Percentiles rank a stretch among this genome's conserved stretches.
phyloP scores from a whole-genome alignment of 2,329 filamentous ascomycete species.

The Ramularia endophylla region DNA sequence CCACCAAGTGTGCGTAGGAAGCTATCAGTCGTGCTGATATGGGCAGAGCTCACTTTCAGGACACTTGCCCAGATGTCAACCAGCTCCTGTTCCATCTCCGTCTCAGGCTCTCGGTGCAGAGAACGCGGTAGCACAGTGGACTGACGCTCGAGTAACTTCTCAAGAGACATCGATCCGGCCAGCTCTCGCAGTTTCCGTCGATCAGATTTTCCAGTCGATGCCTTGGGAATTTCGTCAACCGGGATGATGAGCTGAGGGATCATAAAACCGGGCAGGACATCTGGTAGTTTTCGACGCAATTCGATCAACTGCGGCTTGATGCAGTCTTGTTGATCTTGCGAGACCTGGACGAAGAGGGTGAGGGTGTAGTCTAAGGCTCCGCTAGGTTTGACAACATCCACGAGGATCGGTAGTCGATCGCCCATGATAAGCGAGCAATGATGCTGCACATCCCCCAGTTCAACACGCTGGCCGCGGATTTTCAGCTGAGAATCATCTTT shows the following conservation, averaged over 20 bases:
- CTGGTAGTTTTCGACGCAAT: too few species aligned
- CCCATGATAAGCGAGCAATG: conserved; percentile 5
- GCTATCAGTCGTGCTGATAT: conserved; percentile 26
- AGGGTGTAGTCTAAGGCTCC: too few species aligned
- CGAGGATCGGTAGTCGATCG: neutral
- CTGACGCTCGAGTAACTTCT: conserved; percentile 5
- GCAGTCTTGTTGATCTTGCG: too few species aligned
- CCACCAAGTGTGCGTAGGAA: conserved; percentile 44
- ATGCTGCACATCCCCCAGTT: conserved; percentile 49
- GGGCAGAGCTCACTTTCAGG: conserved; percentile 18
- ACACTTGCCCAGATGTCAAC: conserved; percentile 33
- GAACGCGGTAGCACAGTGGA: conserved; percentile 2
- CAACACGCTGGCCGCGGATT: conserved; percentile 59
- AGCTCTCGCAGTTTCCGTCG: conserved; percentile 3
- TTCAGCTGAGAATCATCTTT: conserved; percentile 57
- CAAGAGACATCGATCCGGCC: conserved; percentile 2
- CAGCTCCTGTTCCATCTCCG: conserved; percentile 22
- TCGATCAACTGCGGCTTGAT: too few species aligned
- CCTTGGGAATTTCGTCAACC: conserved; percentile 62
- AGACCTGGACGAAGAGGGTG: too few species aligned
- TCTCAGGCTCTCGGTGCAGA: conserved; percentile 1
- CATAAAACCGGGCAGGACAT: conserved; percentile 55
- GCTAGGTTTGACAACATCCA: neutral
- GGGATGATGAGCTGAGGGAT: conserved; percentile 68
- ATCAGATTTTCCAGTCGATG: conserved; percentile 68